These are phyloP conservation scores for Pyrenochaeta sp. DNA, from an alignment of 2,329 filamentous ascomycete genomes.

Conservation along the genomic window DNA sequence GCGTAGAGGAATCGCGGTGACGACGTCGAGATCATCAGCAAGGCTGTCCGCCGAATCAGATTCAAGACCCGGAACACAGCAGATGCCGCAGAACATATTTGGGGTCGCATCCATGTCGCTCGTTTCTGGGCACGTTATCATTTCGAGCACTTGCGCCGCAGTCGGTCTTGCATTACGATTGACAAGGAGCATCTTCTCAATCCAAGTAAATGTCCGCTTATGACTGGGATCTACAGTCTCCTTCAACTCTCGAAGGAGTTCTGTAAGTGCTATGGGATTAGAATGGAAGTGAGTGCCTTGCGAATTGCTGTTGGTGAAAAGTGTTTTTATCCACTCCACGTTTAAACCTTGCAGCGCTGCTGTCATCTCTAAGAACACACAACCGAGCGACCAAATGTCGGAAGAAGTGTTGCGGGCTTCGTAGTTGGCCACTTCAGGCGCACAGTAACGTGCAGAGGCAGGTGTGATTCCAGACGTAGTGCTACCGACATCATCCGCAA, in stretches of 20 bases:
- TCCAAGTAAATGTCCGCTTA: conserved; percentile 2
- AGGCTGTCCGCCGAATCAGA: conserved; percentile 3
- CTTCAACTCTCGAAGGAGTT: conserved; percentile 6
- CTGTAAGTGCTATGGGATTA: conserved; percentile 2
- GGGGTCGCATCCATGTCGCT: background rate
- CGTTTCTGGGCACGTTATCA: background rate
- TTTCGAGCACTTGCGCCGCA: conserved; percentile 6
- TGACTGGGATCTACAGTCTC: background rate
- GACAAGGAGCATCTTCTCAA: conserved; percentile 6
- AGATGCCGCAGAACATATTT: conserved; percentile 16
- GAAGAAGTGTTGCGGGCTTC: conserved; percentile 16
- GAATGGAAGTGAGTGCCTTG: conserved; percentile 5
- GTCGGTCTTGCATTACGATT: conserved; percentile 9
- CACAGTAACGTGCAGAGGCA: conserved; percentile 15
- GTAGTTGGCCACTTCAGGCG: conserved; percentile 21
- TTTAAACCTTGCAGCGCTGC: conserved; percentile 12
- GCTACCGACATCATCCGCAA: conserved; percentile 4
- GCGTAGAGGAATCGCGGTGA: background rate
- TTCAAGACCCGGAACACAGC: conserved; percentile 13
- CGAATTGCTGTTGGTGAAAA: background rate
- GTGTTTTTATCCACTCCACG: background rate
- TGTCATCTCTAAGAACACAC: conserved; percentile 27
- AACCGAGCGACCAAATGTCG: conserved; percentile 28
- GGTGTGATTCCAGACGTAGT: conserved; percentile 14
- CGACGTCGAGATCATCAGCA: background rate